Evolutionary conservation across 768 basidiomycete species (phyloP).

Genomic region (Collybiopsis luxurians): DNA sequence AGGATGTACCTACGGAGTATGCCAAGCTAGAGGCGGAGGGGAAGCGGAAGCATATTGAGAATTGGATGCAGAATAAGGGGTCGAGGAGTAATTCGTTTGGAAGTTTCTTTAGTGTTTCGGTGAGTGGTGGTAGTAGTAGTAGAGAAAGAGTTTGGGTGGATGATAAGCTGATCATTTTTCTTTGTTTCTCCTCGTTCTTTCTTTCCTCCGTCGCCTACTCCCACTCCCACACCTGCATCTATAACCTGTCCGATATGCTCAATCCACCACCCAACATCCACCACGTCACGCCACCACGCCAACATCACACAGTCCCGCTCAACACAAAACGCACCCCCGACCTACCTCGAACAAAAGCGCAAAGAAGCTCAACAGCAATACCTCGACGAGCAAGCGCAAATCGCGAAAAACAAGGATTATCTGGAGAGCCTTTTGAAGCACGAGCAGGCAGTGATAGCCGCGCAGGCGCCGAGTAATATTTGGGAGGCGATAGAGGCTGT

Average conservation of each 20-base stretch:
- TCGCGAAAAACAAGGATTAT: constrained; percentile 42
- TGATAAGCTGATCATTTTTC: too few species aligned
- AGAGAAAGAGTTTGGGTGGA: too few species aligned
- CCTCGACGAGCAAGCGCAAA: constrained; percentile 47
- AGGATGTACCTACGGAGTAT: constrained; percentile 87
- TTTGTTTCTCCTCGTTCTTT: neutral
- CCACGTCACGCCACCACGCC: neutral
- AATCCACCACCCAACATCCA: too few species aligned
- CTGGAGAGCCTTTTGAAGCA: constrained; percentile 38
- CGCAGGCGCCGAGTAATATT: constrained; percentile 40
- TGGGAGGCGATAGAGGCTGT: constrained; percentile 43
- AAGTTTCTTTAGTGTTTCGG: constrained; percentile 37
- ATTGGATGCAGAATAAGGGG: constrained; percentile 61
- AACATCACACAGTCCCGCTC: constrained; percentile 14
- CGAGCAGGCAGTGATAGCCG: constrained; percentile 40
- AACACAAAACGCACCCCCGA: constrained; percentile 35
- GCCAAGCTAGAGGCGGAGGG: constrained; percentile 84
- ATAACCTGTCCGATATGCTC: too few species aligned
- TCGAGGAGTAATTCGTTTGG: constrained; percentile 26
- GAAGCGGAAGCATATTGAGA: constrained; percentile 73
- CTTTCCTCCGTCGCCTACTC: neutral
- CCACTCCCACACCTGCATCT: too few species aligned
- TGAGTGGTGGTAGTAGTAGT: constrained; percentile 14
- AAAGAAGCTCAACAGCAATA: constrained; percentile 50
- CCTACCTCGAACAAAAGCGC: constrained; percentile 54